Conservation (phyloP, 768 basidiomycete genomes). For the Lactifluus hygrophoroides region DNA sequence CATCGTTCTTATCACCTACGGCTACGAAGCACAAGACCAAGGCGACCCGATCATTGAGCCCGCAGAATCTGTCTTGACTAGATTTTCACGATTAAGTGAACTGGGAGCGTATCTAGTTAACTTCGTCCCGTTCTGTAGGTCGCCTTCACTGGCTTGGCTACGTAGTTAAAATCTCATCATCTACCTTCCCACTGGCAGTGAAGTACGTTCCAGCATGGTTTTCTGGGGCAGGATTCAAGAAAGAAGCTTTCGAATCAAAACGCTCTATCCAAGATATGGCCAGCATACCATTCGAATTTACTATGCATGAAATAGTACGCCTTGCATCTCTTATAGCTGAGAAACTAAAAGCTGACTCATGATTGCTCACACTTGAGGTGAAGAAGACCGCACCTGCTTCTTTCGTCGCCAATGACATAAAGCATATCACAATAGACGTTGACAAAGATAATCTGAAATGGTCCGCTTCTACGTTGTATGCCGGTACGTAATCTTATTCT, state of each 20-base stretch:
- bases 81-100: background rate
- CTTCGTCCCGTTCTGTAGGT: background rate
- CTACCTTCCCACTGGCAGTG: background rate
- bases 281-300: slow-evolving; percentile 3
- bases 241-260: background rate
- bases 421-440: background rate
- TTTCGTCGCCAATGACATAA: slow-evolving; percentile 4
- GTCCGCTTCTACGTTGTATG: slow-evolving; percentile 2
- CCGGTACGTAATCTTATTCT: background rate
- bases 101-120: background rate
- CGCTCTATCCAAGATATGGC: background rate
- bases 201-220: slow-evolving; percentile 1
- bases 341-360: background rate
- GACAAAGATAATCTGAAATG: background rate
- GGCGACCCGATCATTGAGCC: background rate
- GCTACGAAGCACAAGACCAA: slow-evolving; percentile 11
- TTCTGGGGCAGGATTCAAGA: background rate
- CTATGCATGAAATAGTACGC: background rate
- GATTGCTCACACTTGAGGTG: background rate
- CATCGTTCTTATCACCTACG: slow-evolving; percentile 22
- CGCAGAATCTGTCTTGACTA: background rate
- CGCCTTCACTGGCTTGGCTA: background rate
- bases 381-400: background rate
- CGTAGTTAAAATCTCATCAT: too few species aligned
- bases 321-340: too few species aligned